phyloP scores from a whole-genome alignment of 2,329 filamentous ascomycete genomes.

The Alternaria sp. region DNA sequence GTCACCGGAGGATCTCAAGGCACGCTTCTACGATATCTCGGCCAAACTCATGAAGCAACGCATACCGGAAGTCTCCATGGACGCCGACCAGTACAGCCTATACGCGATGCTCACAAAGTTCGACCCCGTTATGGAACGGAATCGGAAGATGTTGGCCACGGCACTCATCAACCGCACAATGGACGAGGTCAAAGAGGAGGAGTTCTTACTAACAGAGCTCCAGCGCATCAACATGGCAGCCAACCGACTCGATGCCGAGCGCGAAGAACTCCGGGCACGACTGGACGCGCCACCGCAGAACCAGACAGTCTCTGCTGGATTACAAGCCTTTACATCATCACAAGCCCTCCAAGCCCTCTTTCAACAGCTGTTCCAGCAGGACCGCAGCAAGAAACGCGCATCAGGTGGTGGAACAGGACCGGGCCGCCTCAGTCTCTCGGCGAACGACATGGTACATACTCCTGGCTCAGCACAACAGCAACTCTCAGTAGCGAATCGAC shows the following conservation, averaged over 20 bases:
- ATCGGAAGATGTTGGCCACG: conserved; percentile 84
- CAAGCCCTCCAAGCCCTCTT: conserved; percentile 80
- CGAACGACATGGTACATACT: conserved; percentile 50
- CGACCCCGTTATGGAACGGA: conserved; percentile 78
- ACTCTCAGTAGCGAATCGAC: conserved; percentile 44
- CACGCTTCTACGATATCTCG: conserved; percentile 88
- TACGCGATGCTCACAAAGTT: conserved; percentile 90
- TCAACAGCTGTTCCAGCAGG: conserved; percentile 80
- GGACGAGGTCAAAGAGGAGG: conserved; percentile 92
- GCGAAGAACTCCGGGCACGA: conserved; percentile 83
- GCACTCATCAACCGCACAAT: conserved; percentile 79
- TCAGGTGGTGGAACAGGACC: conserved; percentile 40
- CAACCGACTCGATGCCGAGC: conserved; percentile 85
- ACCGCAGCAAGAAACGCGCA: conserved; percentile 88
- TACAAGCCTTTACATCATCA: conserved; percentile 76
- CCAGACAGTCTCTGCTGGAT: conserved; percentile 38
- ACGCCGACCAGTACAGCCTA: conserved; percentile 78
- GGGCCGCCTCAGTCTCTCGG: conserved; percentile 51
- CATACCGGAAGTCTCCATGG: conserved; percentile 69
- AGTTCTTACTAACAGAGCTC: conserved; percentile 85
- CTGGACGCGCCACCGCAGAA: conserved; percentile 81
- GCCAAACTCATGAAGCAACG: conserved; percentile 54
- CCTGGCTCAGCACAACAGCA: conserved; percentile 42
- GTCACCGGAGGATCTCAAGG: conserved; percentile 88
- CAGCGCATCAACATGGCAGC: conserved; percentile 89